phyloP scores from a whole-genome alignment of 2,329 filamentous ascomycete species.

The Epichloe uncinata region DNA sequence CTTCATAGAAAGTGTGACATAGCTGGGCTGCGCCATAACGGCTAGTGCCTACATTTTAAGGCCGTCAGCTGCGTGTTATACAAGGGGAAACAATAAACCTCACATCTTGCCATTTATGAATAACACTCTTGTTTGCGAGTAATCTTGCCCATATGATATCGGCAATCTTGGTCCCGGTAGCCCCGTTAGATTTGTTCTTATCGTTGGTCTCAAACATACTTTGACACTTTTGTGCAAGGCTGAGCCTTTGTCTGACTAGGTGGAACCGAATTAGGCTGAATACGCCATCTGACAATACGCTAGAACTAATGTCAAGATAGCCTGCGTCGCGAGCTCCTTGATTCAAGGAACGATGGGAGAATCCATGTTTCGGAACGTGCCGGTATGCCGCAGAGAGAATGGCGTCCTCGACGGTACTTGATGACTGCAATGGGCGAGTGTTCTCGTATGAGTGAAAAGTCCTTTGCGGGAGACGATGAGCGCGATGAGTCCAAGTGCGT shows the following conservation, averaged over 20 bases:
- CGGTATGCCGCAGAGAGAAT: constrained; percentile 72
- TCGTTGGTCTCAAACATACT: constrained; percentile 23
- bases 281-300: constrained; percentile 64
- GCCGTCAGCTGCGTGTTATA: background rate
- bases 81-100: background rate
- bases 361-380: constrained; percentile 72
- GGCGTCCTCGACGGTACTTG: constrained; percentile 53
- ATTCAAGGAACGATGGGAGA: constrained; percentile 59
- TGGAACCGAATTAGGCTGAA: constrained; percentile 77
- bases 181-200: constrained; percentile 14
- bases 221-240: constrained; percentile 32
- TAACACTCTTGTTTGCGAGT: constrained; percentile 57
- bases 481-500: background rate
- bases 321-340: constrained; percentile 73
- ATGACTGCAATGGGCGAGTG: constrained; percentile 41
- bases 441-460: constrained; percentile 66
- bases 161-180: constrained; percentile 52
- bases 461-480: constrained; percentile 3
- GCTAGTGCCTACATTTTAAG: constrained; percentile 54
- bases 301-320: constrained; percentile 75
- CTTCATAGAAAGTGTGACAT: constrained; percentile 59
- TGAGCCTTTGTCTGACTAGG: constrained; percentile 51
- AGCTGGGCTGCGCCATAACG: constrained; percentile 73
- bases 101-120: constrained; percentile 79
- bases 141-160: constrained; percentile 64